phyloP scores from a whole-genome alignment of 345 rosid species.

The Linum tenue region DNA sequence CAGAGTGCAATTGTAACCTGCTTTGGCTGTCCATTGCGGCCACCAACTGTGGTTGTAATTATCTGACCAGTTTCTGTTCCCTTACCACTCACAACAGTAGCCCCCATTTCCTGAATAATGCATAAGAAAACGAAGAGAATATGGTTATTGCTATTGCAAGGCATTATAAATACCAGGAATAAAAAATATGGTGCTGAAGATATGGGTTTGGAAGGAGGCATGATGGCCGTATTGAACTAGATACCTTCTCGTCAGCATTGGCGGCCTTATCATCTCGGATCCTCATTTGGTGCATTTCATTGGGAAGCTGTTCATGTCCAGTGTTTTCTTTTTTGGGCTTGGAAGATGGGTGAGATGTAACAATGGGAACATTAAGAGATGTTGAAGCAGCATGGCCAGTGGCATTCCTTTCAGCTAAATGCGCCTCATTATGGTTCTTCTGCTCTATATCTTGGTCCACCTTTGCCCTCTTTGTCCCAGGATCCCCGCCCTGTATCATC shows the following conservation, averaged over 20 bases:
- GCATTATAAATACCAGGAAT: too few species aligned
- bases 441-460: conserved; percentile 42
- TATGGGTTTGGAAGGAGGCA: too few species aligned
- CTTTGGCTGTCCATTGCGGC: conserved; percentile 83
- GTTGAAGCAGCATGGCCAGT: conserved; percentile 41
- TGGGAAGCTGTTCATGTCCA: conserved; percentile 50
- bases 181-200: too few species aligned
- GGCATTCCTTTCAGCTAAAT: conserved; percentile 35
- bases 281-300: conserved; percentile 51
- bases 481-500: conserved; percentile 53
- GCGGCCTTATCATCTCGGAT: conserved; percentile 46
- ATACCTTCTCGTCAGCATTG: conserved; percentile 52
- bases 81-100: conserved; percentile 54
- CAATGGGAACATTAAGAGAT: conserved; percentile 27
- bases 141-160: neutral
- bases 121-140: neutral
- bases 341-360: conserved; percentile 42
- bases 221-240: too few species aligned
- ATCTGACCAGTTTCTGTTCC: conserved; percentile 88
- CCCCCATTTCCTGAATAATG: conserved; percentile 45
- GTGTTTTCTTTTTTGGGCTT: conserved; percentile 29
- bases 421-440: too few species aligned
- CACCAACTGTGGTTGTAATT: conserved; percentile 71
- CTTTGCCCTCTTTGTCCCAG: conserved; percentile 61
- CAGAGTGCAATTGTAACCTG: conserved; percentile 47